A percentile compares a stretch with the other conserved stretches of the same genome.
Evolutionary conservation across 108 stramenopile species (phyloP).

Genomic region (Cyclostephanos invisitatus): DNA sequence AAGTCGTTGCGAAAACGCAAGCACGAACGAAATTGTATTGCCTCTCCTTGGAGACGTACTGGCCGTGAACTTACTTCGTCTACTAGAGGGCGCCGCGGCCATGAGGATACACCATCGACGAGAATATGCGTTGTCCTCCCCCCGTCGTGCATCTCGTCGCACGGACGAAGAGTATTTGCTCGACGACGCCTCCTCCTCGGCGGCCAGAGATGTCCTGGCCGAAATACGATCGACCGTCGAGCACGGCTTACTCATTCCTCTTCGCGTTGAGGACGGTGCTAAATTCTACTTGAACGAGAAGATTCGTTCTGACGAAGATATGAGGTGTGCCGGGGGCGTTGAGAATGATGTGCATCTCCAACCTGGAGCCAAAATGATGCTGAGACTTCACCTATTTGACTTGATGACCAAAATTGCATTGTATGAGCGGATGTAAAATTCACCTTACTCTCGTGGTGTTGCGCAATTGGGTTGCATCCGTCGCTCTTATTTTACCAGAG

Average conservation of each 20-base stretch:
- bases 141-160: background rate
- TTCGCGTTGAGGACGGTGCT: conserved; percentile 39
- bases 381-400: conserved; percentile 40
- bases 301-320: background rate
- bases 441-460: too few species aligned
- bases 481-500: too few species aligned
- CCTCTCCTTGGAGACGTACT: conserved; percentile 42
- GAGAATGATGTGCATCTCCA: conserved; percentile 7
- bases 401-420: conserved; percentile 36
- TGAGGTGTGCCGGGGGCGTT: background rate
- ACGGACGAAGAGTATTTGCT: background rate
- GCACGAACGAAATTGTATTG: background rate
- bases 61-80: conserved; percentile 47
- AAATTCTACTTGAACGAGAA: conserved; percentile 26
- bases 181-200: conserved; percentile 2
- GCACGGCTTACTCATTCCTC: conserved; percentile 24
- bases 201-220: conserved; percentile 37
- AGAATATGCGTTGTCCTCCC: background rate
- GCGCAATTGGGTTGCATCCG: too few species aligned
- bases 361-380: conserved; percentile 50
- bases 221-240: conserved; percentile 36
- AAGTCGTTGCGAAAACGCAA: background rate
- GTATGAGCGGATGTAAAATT: conserved; percentile 20
- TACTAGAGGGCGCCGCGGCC: conserved; percentile 44
- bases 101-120: conserved; percentile 38